Base-by-base conservation (phyloP, 2,329 filamentous ascomycete genomes). In the Colletotrichum sublineola region DNA sequence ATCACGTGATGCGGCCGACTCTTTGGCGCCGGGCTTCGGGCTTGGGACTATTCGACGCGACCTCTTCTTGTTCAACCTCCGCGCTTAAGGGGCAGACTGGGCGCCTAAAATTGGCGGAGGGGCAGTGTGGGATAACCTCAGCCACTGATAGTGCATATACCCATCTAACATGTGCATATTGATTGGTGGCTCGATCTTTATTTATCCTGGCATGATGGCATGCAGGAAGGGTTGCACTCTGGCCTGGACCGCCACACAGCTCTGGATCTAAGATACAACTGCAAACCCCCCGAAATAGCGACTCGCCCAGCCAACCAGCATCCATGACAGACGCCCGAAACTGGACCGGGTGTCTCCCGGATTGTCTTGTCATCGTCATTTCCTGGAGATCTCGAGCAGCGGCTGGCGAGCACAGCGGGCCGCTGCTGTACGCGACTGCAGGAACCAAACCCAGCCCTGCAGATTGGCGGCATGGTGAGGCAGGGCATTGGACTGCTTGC, bases 391-490 rank as follows among this genome's bases (percentile, higher is more conserved):
- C 53, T 60, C 18, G n/a, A 56, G 46, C 67, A 61, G 70, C 70
- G 67, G 70, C 66, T 73, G 66, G 66, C 67, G 46, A 73, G 55
- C 66, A 61, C 31, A 61, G 46, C 60, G 66, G 70, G 61, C 66
- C 70, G 68, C 44, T 57, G 68, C 56, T 71, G 44, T 57, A 63
- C 52, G 50, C 61, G 57, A 73, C 62, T 74, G 73, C 73, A 74
- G 73, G 66, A 74, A 73, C 73, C 57, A 57, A 62, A 73, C 52
- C 52, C 31, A 52, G 66, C 62, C 56, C 63, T 73, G 67, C 71
- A 71, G 56, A 57, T 52, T 55, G 71, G 62, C 71, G 68, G 57
- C 71, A 73, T 71, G 68, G 57, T 63, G 67, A 71, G 68, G 71
- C 71, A 73, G 62, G 62, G 38, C 71, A 73, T 62, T 73, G 68